Base-by-base conservation (phyloP, 2,329 filamentous ascomycete species). In the Fusarium sp. region DNA sequence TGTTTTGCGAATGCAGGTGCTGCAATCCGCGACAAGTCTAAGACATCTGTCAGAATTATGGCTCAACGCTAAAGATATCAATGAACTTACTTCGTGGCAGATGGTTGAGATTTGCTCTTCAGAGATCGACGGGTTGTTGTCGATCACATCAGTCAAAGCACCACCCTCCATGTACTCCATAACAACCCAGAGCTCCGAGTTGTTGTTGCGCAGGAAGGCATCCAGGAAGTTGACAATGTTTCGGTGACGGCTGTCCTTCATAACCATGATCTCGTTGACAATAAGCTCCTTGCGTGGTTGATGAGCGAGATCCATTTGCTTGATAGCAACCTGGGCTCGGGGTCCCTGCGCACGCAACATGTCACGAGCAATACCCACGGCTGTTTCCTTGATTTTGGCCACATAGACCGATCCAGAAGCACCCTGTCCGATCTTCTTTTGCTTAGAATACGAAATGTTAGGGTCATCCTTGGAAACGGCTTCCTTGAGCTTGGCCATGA, bases 151-250 rank as follows among this genome's bases (percentile, higher is more conserved):
- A 1, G 96, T 99, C 82, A 99, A 86, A 71, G 96, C 94, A 85
- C 96, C 96, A 78, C 96, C 96, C 85, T 99, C 96, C 96, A 99
- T 99, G 80, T 95, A 99, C 85, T 99, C 96, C 96, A 99, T 98
- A 62, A 99, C 96, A 13, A 99, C 95, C 96, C 96, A 99, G n/a
- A 99, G 89, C 83, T 99, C 96, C 64, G 93, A 90, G 79, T 94
- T 95, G 83, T 96, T 96, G 83, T 98, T 97, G 79, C 96, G 94
- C 80, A 99, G 86, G 87, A 98, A 99, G 5, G 96, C 95, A 78
- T 99, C 96, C 37, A 99, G 87, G 85, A 98, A 99, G 85, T 99
- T 99, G 84, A 99, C 96, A 86, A 99, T 99, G 84, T 99, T 99
- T 70, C 93, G 92, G 83, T 99, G 96, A 82, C 95, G 94, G 87